Base-by-base conservation (phyloP, 2,329 filamentous ascomycete species). In the Ophiostoma novo-ulmi region DNA sequence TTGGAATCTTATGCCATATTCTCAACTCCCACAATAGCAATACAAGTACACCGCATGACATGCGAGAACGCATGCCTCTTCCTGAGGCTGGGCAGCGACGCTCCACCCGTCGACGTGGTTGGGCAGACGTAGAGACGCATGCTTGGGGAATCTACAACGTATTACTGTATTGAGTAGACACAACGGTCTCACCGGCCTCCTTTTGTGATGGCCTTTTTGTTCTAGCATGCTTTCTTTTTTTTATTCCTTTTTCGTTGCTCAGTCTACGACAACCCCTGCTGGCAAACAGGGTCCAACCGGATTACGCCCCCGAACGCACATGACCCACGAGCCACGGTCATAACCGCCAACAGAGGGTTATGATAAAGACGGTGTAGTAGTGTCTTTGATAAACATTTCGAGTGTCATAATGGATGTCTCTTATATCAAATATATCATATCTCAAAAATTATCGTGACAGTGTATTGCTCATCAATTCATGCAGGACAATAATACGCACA, bases 51-150 rank as follows among this genome's bases (percentile, higher is more conserved):
- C 44, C 44, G 44, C 44, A 48, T 48, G 44, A n/a, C 44, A 58
- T 17, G n/a, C 52, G 52, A 58, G 7, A 17, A 17, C 8, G 13
- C 10, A 17, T 26, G 22, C 52, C 13, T 26, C 26, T 58, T 58
- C 44, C 52, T 58, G 52, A n/a, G 52, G 52, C 61, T 39, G 61
- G 61, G 61, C 61, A 65, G 10, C 61, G 61, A 65, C 31, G 61
- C 61, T 65, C 61, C 61, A 65, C 61, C 61, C 35, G 61, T n/a
- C 61, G 61, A 65, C 61, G 61, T 65, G 61, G 61, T 39, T 65
- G 58, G 58, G 52, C 52, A 26, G 22, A 13, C 17, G 52, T 31
- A 31, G 31, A 31, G 31, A 31, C 31, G 31, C 31, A 31, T 31
- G 31, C 31, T 31, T 31, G 31, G 31, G 31, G 3, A 31, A 31